Base-by-base conservation (phyloP, 2,329 filamentous ascomycete species). In the Fusarium sp. region DNA sequence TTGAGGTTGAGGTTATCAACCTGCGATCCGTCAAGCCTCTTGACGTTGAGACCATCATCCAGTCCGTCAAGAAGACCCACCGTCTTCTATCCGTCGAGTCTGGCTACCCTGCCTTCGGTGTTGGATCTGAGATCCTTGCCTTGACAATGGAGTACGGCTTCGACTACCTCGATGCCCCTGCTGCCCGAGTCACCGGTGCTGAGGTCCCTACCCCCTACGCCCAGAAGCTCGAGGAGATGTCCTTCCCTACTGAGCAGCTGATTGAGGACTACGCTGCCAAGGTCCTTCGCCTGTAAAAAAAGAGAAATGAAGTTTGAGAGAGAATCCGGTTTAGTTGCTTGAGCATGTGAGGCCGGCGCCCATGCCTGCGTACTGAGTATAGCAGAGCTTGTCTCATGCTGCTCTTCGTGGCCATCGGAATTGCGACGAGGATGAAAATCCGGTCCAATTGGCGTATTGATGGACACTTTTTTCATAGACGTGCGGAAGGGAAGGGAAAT, bases 51-150 rank as follows among this genome's bases (percentile, higher is more conserved):
- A 88, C 93, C 72, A 98, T 99, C 77, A 87, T 98, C 82, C 94
- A 97, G 82, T 98, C 94, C 15, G 91, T 99, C 80, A 98, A 99
- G 92, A 99, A 99, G 91, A 99, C 96, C 20, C 92, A 93, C 80
- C 92, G 92, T 77, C 89, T 99, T 68, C 88, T 99, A 81, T 90
- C 90, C 41, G 93, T 99, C 74, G 95, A 98, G 84, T 98, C 94
- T 59, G 96, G 95, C 71, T 99, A 94, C 89, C 96, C 96, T 69
- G 93, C 93, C 77, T 99, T 94, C 79, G 96, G 96, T 80, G 93
- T 99, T 74, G 89, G 91, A 63, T 89, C 95, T 60, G 96, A 99
- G 85, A 94, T 99, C 76, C 89, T 99, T 69, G 96, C 96, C 63
- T 86, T 98, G 65, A 91, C 93, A 69, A 97, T 97, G 92, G 96